These are phyloP conservation scores for Amaranthus cruentus DNA, from an alignment of 148 eudicot species.

Conservation along the genomic window DNA sequence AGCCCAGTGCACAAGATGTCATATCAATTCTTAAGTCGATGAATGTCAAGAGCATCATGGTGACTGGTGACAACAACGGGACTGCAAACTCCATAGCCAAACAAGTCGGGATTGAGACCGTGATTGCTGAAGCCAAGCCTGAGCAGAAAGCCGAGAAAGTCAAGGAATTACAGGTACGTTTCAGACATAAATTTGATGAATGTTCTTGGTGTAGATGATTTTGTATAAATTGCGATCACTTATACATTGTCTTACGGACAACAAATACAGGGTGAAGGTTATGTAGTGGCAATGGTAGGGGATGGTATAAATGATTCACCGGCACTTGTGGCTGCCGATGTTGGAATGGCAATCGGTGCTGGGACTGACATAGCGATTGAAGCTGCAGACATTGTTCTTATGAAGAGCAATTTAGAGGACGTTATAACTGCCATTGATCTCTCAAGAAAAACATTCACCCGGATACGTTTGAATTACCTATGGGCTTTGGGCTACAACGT, in stretches of 20 bases:
- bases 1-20: conserved; percentile 67
- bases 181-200: no score
- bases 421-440: conserved; percentile 92
- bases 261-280: conserved; percentile 57
- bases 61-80: conserved; percentile 93
- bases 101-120: conserved; percentile 72
- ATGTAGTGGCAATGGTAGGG: conserved; percentile 90
- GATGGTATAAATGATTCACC: conserved; percentile 99
- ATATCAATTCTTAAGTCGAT: conserved; percentile 74
- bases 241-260: background rate
- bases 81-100: conserved; percentile 83
- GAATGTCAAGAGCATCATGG: conserved; percentile 73
- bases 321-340: conserved; percentile 92
- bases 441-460: conserved; percentile 73
- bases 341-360: conserved; percentile 97
- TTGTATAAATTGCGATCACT: background rate
- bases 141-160: conserved; percentile 77
- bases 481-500: conserved; percentile 93
- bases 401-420: conserved; percentile 86
- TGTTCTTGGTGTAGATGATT: no score
- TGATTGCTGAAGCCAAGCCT: conserved; percentile 90
- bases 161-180: conserved; percentile 75
- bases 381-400: conserved; percentile 91
- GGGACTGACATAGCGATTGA: conserved; percentile 98
- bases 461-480: conserved; percentile 77